Conservation (phyloP, 148 eudicot genomes). For the Fagopyrum tataricum region DNA sequence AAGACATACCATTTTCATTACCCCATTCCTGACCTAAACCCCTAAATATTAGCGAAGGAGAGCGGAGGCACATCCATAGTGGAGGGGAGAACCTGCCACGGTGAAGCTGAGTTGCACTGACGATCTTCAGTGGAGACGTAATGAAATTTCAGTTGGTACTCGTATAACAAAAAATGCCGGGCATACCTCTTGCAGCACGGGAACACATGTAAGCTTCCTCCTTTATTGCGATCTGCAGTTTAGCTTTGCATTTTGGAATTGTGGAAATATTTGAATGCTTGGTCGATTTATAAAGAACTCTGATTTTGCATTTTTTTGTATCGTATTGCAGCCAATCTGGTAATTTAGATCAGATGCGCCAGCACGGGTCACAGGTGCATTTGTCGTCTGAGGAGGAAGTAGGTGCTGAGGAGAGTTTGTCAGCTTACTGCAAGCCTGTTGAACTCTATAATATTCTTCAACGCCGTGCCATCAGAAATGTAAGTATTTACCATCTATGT, state of each 20-base stretch:
- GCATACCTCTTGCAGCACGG: slow-evolving; percentile 83
- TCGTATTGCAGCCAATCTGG: slow-evolving; percentile 62
- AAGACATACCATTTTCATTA: too few relatives aligned
- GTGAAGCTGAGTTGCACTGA: too few relatives aligned
- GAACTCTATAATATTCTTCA: slow-evolving; percentile 94
- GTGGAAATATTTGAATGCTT: neutral
- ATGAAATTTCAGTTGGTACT: neutral
- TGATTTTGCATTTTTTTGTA: neutral
- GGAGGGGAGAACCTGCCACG: too few relatives aligned
- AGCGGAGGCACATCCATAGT: too few relatives aligned
- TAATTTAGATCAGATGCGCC: slow-evolving; percentile 70
- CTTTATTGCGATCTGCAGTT: slow-evolving; percentile 11
- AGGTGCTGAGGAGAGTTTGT: slow-evolving; percentile 78
- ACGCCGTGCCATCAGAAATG: slow-evolving; percentile 66
- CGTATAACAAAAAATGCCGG: slow-evolving; percentile 59
- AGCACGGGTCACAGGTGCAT: slow-evolving; percentile 55
- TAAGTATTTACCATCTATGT: slow-evolving; percentile 17
- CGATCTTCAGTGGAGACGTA: neutral
- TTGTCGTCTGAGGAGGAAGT: slow-evolving; percentile 75
- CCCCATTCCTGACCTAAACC: too few relatives aligned
- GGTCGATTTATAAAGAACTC: neutral
- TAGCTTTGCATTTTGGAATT: neutral
- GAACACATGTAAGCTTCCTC: slow-evolving; percentile 55
- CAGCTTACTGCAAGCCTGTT: slow-evolving; percentile 90
- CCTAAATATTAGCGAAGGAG: too few relatives aligned